These are phyloP conservation scores for Claviceps spartinae DNA, from an alignment of 2,329 filamentous ascomycete genomes.

Conservation along the genomic window DNA sequence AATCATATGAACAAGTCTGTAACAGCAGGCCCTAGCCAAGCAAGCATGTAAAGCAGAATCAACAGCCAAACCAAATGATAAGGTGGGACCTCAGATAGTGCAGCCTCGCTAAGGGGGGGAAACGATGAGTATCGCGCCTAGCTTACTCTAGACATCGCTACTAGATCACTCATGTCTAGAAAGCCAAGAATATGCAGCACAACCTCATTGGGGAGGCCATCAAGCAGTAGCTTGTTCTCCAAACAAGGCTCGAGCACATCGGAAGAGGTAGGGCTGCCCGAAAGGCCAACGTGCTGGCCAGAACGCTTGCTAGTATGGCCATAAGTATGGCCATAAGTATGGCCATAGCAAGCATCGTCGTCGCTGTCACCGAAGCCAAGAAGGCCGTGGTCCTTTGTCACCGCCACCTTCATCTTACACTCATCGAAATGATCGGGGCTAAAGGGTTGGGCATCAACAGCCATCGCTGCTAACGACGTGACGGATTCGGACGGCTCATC, in stretches of 20 bases:
- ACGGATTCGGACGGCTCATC: conserved; percentile 3
- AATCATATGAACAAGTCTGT: too few relatives aligned
- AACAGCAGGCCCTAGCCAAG: background rate
- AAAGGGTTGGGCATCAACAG: conserved; percentile 2
- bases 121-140: background rate
- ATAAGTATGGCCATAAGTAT: background rate
- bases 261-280: background rate
- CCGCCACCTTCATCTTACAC: background rate
- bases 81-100: too few relatives aligned
- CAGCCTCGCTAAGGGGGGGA: background rate
- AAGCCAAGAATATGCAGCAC: conserved; percentile 41
- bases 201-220: conserved; percentile 41
- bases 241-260: background rate
- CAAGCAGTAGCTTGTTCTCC: conserved; percentile 13
- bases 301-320: background rate
- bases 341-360: background rate
- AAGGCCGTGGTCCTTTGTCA: background rate
- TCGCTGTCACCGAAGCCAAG: background rate
- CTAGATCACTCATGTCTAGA: conserved; percentile 43
- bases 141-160: conserved; percentile 43
- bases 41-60: background rate
- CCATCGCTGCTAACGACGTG: background rate
- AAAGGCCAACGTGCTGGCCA: background rate
- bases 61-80: too few relatives aligned
- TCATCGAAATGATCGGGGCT: background rate